Conservation (phyloP, 2,329 filamentous ascomycete species). For the Cordyceps militaris region DNA sequence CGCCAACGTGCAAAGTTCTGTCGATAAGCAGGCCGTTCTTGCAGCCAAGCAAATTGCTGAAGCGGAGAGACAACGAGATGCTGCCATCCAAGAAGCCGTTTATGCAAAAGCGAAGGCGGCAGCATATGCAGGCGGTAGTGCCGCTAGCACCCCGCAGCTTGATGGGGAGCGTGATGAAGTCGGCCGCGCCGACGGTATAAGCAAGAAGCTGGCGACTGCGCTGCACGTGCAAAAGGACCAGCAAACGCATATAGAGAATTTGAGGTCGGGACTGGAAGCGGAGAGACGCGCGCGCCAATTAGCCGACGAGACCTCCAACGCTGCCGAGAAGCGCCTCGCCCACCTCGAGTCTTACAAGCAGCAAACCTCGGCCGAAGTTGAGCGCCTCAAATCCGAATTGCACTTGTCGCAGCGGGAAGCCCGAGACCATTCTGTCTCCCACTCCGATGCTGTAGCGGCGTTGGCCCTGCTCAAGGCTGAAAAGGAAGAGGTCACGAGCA, state of each 20-base stretch:
- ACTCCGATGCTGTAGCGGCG: slow-evolving; percentile 68
- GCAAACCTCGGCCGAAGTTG: slow-evolving; percentile 74
- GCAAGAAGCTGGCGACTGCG: slow-evolving; percentile 73
- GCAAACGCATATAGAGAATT: slow-evolving; percentile 64
- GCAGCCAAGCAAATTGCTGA: slow-evolving; percentile 88
- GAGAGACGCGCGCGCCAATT: slow-evolving; percentile 76
- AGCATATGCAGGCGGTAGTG: slow-evolving; percentile 62
- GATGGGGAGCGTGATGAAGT: slow-evolving; percentile 58
- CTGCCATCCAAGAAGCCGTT: slow-evolving; percentile 87
- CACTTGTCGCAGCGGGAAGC: slow-evolving; percentile 71
- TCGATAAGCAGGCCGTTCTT: slow-evolving; percentile 79
- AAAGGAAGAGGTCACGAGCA: slow-evolving; percentile 66
- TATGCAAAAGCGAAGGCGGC: slow-evolving; percentile 92
- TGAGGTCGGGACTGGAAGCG: slow-evolving; percentile 65
- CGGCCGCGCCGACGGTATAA: slow-evolving; percentile 58
- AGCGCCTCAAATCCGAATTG: slow-evolving; percentile 77
- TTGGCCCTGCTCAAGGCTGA: slow-evolving; percentile 76
- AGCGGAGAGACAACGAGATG: slow-evolving; percentile 88
- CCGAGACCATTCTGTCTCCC: slow-evolving; percentile 72
- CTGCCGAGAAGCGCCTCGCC: slow-evolving; percentile 72
- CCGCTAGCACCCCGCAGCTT: slow-evolving; percentile 51
- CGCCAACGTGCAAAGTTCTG: slow-evolving; percentile 78
- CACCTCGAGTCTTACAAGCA: slow-evolving; percentile 82
- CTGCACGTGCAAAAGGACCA: slow-evolving; percentile 74
- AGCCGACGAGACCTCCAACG: slow-evolving; percentile 79